Conservation (phyloP, 2,329 filamentous ascomycete genomes). For the Fusarium piperis region DNA sequence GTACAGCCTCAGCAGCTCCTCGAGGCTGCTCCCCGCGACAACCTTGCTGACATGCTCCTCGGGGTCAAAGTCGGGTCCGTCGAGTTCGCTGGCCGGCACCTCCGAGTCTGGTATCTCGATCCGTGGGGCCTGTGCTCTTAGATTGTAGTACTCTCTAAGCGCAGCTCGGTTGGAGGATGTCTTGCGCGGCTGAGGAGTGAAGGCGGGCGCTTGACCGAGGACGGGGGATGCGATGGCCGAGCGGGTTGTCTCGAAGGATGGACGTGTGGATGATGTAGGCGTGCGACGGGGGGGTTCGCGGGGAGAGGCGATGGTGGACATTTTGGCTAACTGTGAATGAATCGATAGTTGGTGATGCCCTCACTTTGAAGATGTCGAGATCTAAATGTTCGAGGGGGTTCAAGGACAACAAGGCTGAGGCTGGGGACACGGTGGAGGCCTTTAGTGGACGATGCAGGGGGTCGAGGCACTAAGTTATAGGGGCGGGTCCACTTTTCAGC, state of each 20-base stretch:
- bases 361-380: not conserved
- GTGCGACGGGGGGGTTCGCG: constrained; percentile 67
- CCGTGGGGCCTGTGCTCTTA: constrained; percentile 59
- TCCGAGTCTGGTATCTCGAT: constrained; percentile 62
- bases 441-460: constrained; percentile 31
- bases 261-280: constrained; percentile 79
- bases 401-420: constrained; percentile 5
- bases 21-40: constrained; percentile 70
- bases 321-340: constrained; percentile 48
- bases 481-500: constrained; percentile 30
- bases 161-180: constrained; percentile 79
- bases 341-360: not conserved
- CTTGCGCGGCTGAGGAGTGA: constrained; percentile 43
- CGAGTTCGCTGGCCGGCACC: constrained; percentile 75
- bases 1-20: constrained; percentile 76
- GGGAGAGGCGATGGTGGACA: constrained; percentile 74
- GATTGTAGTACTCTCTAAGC: constrained; percentile 93
- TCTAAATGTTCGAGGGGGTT: constrained; percentile 1
- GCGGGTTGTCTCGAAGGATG: constrained; percentile 73
- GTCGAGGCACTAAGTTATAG: constrained; percentile 30
- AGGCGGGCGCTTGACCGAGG: constrained; percentile 36
- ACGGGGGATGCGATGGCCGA: constrained; percentile 67
- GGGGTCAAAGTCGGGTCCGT: constrained; percentile 76
- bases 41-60: constrained; percentile 72
- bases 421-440: constrained; percentile 36